Conservation (phyloP, 1,284 basidiomycete genomes). For the Xanthoconium separans region DNA sequence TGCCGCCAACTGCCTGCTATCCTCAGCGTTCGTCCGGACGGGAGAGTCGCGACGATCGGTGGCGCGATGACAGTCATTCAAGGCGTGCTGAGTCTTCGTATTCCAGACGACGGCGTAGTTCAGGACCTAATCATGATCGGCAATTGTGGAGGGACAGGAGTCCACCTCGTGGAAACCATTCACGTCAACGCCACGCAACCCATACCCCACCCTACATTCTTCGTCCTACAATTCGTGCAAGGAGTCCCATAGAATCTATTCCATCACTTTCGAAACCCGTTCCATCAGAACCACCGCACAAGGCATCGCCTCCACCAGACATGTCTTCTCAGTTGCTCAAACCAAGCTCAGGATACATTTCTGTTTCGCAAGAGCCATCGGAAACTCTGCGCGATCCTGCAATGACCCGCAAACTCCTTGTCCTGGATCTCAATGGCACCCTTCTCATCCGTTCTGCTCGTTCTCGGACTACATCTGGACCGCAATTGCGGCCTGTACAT, state of each 20-base stretch:
- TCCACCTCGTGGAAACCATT: not conserved
- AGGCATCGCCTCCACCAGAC: conserved; percentile 3
- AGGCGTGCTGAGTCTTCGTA: conserved; percentile 10
- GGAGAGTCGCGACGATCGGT: conserved; percentile 7
- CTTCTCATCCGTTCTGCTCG: conserved; percentile 62
- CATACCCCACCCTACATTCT: conserved; percentile 8
- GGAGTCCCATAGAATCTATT: conserved; percentile 5
- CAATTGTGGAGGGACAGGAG: conserved; percentile 7
- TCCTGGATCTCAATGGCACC: conserved; percentile 83
- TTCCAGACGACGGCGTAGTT: conserved; percentile 8
- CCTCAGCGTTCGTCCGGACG: conserved; percentile 8
- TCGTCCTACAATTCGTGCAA: conserved; percentile 8
- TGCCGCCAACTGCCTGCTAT: not conserved
- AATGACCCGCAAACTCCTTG: conserved; percentile 61
- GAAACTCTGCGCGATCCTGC: conserved; percentile 33
- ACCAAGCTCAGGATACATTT: conserved; percentile 41
- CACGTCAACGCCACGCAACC: conserved; percentile 11
- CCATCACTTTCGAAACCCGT: not conserved
- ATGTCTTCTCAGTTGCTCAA: conserved; percentile 6
- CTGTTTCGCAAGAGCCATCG: conserved; percentile 37
- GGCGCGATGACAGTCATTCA: conserved; percentile 10
- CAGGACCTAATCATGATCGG: conserved; percentile 4
- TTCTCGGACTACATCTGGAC: conserved; percentile 28
- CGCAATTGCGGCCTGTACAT: conserved; percentile 33
- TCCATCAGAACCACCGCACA: not conserved